Percentiles rank a stretch among this genome's conserved stretches.
phyloP scores from a whole-genome alignment of 1,284 basidiomycete genomes.

The Baeospora myosura region DNA sequence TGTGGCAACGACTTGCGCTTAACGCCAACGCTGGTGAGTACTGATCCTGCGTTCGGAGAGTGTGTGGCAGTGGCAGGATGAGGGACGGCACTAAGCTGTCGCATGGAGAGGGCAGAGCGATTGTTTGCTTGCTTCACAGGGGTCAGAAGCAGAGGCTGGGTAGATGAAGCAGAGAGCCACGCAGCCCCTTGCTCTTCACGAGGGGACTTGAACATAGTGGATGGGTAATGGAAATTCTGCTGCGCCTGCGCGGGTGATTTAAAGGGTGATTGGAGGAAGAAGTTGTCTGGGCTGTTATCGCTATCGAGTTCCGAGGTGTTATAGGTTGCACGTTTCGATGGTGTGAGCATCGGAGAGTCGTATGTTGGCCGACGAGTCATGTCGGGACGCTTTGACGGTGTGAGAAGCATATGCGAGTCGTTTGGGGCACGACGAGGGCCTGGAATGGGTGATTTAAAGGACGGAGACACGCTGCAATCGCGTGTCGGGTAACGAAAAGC shows the following conservation, averaged over 20 bases:
- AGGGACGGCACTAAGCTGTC: no score
- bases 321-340: conserved; percentile 40
- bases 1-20: conserved; percentile 53
- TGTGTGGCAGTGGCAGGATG: conserved; percentile 13
- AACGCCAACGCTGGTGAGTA: conserved; percentile 37
- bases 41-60: conserved; percentile 15
- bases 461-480: conserved; percentile 37
- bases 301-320: conserved; percentile 22
- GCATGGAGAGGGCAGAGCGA: no score
- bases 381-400: conserved; percentile 47
- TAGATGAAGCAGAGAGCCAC: conserved; percentile 33
- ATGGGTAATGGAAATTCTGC: conserved; percentile 20
- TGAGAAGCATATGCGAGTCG: conserved; percentile 48
- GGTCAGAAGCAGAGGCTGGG: conserved; percentile 40
- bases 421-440: conserved; percentile 25
- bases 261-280: conserved; percentile 50
- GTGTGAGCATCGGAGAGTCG: conserved; percentile 52
- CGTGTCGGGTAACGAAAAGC: conserved; percentile 26
- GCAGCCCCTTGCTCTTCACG: conserved; percentile 28
- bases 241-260: conserved; percentile 36
- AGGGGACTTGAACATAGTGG: conserved; percentile 41
- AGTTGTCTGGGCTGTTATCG: conserved; percentile 35
- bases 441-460: conserved; percentile 33
- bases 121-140: conserved; percentile 41
- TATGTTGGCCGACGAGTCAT: no score